Evolutionary conservation across 2,329 filamentous ascomycete genomes (phyloP).

Genomic region (Microdochium paspali): DNA sequence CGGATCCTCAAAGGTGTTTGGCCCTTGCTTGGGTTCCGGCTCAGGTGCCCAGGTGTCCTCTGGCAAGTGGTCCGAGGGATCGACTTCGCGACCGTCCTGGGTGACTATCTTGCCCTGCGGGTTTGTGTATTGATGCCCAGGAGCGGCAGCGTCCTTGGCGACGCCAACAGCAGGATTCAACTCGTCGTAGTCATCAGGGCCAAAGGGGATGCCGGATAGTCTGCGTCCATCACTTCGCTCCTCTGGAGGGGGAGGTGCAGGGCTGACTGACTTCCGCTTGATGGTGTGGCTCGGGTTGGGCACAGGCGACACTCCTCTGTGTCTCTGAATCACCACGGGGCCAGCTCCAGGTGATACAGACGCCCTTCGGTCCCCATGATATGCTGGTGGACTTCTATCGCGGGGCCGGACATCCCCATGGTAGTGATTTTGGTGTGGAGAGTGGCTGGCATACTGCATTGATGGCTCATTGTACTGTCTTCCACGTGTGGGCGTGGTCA

Average conservation of each 20-base stretch:
- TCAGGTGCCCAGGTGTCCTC: constrained; percentile 71
- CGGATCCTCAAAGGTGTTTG: constrained; percentile 7
- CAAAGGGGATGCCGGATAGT: constrained; percentile 57
- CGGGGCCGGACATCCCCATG: constrained; percentile 11
- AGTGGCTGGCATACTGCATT: constrained; percentile 12
- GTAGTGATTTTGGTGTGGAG: constrained; percentile 12
- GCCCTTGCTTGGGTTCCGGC: constrained; percentile 51
- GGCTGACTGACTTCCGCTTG: constrained; percentile 66
- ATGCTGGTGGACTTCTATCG: constrained; percentile 24
- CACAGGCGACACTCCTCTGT: constrained; percentile 27
- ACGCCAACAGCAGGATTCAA: constrained; percentile 51
- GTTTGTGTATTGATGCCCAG: constrained; percentile 34
- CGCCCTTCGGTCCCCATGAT: no score
- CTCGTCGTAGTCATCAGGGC: constrained; percentile 66
- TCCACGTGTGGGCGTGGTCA: constrained; percentile 31
- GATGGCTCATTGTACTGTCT: constrained; percentile 23
- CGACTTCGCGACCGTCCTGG: constrained; percentile 66
- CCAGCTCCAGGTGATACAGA: constrained; percentile 10
- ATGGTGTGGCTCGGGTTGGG: constrained; percentile 42
- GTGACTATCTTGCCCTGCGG: constrained; percentile 63
- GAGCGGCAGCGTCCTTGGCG: constrained; percentile 17
- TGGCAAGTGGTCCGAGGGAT: constrained; percentile 72
- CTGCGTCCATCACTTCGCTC: constrained; percentile 27
- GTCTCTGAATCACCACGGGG: not conserved
- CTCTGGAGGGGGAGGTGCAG: constrained; percentile 45